Conservation (phyloP, 208 protist genomes). For the Blechomonas ayalai region DNA sequence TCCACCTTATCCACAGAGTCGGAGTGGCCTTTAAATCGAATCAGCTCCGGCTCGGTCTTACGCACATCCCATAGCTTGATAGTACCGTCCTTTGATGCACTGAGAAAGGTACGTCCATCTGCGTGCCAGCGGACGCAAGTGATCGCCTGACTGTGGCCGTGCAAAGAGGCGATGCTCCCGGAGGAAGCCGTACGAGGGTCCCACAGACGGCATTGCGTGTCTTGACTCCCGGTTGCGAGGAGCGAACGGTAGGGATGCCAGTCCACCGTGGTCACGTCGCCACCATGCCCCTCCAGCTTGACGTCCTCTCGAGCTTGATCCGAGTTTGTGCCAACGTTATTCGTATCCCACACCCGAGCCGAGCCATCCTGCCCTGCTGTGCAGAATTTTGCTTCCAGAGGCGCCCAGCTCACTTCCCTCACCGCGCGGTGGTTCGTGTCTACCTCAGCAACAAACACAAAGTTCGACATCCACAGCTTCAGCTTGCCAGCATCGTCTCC, state of each 20-base stretch:
- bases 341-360: conserved; percentile 79
- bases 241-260: conserved; percentile 83
- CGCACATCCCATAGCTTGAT: conserved; percentile 86
- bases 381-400: conserved; percentile 78
- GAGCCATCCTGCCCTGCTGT: conserved; percentile 79
- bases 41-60: conserved; percentile 62
- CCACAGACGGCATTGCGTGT: conserved; percentile 80
- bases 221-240: conserved; percentile 81
- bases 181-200: conserved; percentile 71
- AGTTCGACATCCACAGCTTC: conserved; percentile 79
- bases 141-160: conserved; percentile 73
- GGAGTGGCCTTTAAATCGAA: conserved; percentile 68
- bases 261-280: conserved; percentile 78
- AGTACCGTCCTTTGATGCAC: conserved; percentile 66
- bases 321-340: conserved; percentile 28
- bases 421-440: conserved; percentile 76
- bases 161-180: conserved; percentile 69
- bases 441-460: conserved; percentile 73
- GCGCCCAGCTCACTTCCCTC: conserved; percentile 69
- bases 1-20: conserved; percentile 64
- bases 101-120: conserved; percentile 64
- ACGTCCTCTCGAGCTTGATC: conserved; percentile 54
- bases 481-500: conserved; percentile 76
- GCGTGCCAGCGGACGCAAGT: conserved; percentile 78
- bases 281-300: conserved; percentile 83